Percentiles rank a stretch among this genome's conserved stretches.
Conservation (phyloP, 2,329 filamentous ascomycete genomes). For the Aspergillus ochraceus region DNA sequence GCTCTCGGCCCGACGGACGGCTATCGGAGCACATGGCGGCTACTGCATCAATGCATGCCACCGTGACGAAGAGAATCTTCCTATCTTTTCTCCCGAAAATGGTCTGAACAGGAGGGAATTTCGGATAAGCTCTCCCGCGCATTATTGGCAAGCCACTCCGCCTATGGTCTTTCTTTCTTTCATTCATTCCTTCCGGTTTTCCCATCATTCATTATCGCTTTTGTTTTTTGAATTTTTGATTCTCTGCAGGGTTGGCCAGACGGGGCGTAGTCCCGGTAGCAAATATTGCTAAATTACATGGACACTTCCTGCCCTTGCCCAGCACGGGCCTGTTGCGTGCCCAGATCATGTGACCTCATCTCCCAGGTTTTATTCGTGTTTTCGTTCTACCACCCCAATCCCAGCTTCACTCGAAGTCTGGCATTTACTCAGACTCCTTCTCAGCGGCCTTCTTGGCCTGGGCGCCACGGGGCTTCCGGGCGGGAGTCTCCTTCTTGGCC, state of each 20-base stretch:
- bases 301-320: slow-evolving; percentile 25
- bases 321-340: slow-evolving; percentile 20
- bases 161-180: background rate
- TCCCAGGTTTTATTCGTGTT: background rate
- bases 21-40: slow-evolving; percentile 2
- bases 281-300: slow-evolving; percentile 33
- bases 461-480: slow-evolving; percentile 73
- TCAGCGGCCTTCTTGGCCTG: slow-evolving; percentile 70
- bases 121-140: slow-evolving; percentile 13
- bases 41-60: background rate
- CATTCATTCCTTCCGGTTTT: background rate
- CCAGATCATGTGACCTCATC: slow-evolving; percentile 1
- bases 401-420: slow-evolving; percentile 4
- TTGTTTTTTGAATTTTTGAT: slow-evolving; percentile 17
- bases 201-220: slow-evolving; percentile 1
- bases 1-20: slow-evolving; percentile 29
- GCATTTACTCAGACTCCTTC: slow-evolving; percentile 37
- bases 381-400: background rate
- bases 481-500: slow-evolving; percentile 71
- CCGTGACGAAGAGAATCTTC: background rate
- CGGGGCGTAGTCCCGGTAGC: slow-evolving; percentile 15
- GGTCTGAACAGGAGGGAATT: background rate
- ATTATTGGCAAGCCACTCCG: background rate
- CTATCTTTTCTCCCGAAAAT: background rate
- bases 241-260: slow-evolving; percentile 14